Base-by-base conservation (phyloP, 169 alveolate genomes). In the Plasmodium coatneyi region DNA sequence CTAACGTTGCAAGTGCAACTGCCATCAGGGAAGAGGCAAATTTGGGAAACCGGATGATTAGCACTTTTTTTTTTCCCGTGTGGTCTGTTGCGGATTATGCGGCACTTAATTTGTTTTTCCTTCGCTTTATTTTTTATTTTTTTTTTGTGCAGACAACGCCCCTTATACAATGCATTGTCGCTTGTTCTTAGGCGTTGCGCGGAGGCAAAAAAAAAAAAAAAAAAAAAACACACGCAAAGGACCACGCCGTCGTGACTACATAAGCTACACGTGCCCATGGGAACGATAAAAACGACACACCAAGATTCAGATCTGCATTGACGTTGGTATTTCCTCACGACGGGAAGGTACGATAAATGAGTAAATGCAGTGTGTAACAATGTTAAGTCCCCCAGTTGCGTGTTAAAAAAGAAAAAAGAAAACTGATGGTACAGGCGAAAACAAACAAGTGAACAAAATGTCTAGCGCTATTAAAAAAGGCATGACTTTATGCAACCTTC, bases 391-490 rank as follows among this genome's bases (percentile, higher is more conserved):
- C 14, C 76, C n/a, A 66, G 14, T 66, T 66, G 76, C 10, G 36
- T 25, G 76, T 19, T 7, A 66, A 66, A 66, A 22, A 66, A 66
- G 4, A 66, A 66, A 66, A 66, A 66, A 66, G 22, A 66, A 66
- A 28, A 25, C 34, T 19, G 34, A 66, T 19, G 3, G 39, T 66
- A 66, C 30, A 66, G 28, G 76, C 5, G 36, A 66, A 66, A 66
- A 66, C 76, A 66, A 66, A 66, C 30, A 66, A 66, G 36, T 66
- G 76, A 66, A 66, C 76, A 66, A 66, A 66, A 28, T 66, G 36
- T 22, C 76, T 19, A 22, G 36, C 36, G 16, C 36, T 66, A 9
- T 66, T 66, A 66, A 66, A 66, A 66, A 5, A 9, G 36, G n/a
- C 76, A 66, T 32, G 5, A 7, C 19, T 66, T 22, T 66, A 39